phyloP scores from a whole-genome alignment of 257 asterid genomes.

The Jaltomata sinuosa region DNA sequence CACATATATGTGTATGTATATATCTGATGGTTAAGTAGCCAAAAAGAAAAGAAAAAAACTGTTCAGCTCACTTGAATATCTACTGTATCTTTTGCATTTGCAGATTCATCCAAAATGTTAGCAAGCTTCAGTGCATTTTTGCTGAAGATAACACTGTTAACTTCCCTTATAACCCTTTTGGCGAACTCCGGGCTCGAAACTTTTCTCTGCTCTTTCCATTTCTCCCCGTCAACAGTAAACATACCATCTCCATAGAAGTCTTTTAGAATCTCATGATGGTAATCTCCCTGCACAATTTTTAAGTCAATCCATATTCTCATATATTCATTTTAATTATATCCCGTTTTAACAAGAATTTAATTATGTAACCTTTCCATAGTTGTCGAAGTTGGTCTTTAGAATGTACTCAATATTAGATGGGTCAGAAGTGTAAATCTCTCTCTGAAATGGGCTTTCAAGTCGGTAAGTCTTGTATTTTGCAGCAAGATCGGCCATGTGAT shows the following conservation, averaged over 20 bases:
- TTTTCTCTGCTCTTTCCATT: slow-evolving; percentile 40
- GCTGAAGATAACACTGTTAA: slow-evolving; percentile 30
- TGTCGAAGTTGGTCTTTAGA: slow-evolving; percentile 34
- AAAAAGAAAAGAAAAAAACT: too few relatives aligned
- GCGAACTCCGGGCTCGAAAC: slow-evolving; percentile 44
- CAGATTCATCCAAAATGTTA: slow-evolving; percentile 15
- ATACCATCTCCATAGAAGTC: slow-evolving; percentile 49
- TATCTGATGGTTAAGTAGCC: background rate
- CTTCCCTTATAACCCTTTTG: slow-evolving; percentile 27
- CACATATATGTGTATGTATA: background rate
- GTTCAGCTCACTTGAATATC: slow-evolving; percentile 10
- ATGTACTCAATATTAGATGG: slow-evolving; percentile 29
- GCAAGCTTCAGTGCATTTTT: slow-evolving; percentile 30
- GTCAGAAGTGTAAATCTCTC: slow-evolving; percentile 34
- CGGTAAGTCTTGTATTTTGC: slow-evolving; percentile 24
- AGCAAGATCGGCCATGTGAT: slow-evolving; percentile 26
- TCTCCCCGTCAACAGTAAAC: slow-evolving; percentile 38
- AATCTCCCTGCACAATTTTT: background rate
- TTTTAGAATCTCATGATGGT: background rate
- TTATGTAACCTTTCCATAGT: slow-evolving; percentile 31
- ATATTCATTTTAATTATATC: background rate
- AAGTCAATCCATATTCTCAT: background rate
- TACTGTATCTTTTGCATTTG: slow-evolving; percentile 11
- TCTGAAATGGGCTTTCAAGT: slow-evolving; percentile 13
- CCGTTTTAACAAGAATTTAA: background rate